These are phyloP conservation scores for Venturia asperata DNA, from an alignment of 2,329 filamentous ascomycete genomes.

Conservation along the genomic window DNA sequence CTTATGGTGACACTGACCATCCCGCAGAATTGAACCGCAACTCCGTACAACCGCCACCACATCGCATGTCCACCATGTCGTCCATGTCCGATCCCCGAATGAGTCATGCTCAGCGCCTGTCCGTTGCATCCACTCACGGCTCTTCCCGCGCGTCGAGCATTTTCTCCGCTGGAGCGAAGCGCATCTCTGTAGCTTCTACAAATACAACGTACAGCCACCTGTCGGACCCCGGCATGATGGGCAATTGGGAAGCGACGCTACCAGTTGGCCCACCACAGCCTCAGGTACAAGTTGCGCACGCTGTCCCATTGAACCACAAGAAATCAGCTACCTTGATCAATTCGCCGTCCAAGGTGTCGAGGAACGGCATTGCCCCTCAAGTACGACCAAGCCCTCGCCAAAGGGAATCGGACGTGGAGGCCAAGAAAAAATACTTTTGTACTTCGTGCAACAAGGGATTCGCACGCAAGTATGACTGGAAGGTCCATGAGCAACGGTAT, in stretches of 20 bases:
- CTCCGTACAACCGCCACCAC: not conserved
- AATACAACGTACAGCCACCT: conserved; percentile 18
- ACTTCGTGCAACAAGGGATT: conserved; percentile 55
- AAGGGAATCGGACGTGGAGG: conserved; percentile 18
- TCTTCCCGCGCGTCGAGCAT: conserved; percentile 17
- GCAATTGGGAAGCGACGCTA: conserved; percentile 13
- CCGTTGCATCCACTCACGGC: conserved; percentile 16
- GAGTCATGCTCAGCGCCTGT: conserved; percentile 14
- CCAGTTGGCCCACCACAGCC: conserved; percentile 1
- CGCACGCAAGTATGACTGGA: conserved; percentile 63
- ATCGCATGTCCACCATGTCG: conserved; percentile 2
- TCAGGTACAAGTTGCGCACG: conserved; percentile 14
- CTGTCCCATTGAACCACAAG: conserved; percentile 9
- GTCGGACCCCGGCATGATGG: conserved; percentile 8
- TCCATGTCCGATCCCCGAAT: conserved; percentile 6
- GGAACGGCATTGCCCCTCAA: not conserved
- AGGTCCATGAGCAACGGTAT: conserved; percentile 62
- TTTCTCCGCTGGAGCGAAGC: conserved; percentile 16
- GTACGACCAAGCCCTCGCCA: conserved; percentile 14
- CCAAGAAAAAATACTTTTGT: conserved; percentile 36
- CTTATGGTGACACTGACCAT: not conserved
- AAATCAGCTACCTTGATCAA: conserved; percentile 16
- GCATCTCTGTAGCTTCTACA: conserved; percentile 18
- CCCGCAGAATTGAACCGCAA: conserved; percentile 10
- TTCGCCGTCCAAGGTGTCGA: conserved; percentile 13